Conservation (phyloP, 768 basidiomycete genomes). For the Lactarius vividus region DNA sequence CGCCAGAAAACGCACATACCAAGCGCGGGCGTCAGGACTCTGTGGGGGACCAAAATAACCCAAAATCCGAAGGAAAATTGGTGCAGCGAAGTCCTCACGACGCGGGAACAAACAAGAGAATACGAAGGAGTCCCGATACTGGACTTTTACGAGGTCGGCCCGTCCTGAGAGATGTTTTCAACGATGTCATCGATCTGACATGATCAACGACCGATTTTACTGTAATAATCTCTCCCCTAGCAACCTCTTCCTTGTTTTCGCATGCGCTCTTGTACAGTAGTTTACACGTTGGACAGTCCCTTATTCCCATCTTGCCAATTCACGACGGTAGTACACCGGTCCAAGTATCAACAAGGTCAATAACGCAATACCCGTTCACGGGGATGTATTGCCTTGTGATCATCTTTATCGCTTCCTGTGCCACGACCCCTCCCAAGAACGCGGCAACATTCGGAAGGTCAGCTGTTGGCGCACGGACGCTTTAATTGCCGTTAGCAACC, state of each 20-base stretch:
- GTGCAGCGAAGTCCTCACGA: slow-evolving; percentile 29
- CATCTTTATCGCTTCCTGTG: slow-evolving; percentile 97
- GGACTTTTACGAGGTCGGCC: slow-evolving; percentile 56
- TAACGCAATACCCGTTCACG: slow-evolving; percentile 75
- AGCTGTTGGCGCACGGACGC: slow-evolving; percentile 74
- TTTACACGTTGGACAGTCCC: slow-evolving; percentile 1
- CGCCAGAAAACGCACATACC: slow-evolving; percentile 18
- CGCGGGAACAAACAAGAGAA: slow-evolving; percentile 37
- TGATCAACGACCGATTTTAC: neutral
- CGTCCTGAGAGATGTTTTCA: slow-evolving; percentile 59
- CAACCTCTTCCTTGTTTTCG: neutral
- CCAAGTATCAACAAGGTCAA: slow-evolving; percentile 82
- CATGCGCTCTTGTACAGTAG: neutral
- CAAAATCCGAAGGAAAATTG: slow-evolving; percentile 38
- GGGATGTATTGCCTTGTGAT: slow-evolving; percentile 96
- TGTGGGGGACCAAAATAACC: slow-evolving; percentile 21
- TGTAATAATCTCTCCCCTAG: neutral
- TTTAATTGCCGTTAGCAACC: slow-evolving; percentile 36
- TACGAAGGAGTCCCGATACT: slow-evolving; percentile 35
- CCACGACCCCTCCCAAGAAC: slow-evolving; percentile 88
- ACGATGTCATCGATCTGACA: slow-evolving; percentile 34
- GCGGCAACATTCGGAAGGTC: slow-evolving; percentile 94
- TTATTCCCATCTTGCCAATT: neutral
- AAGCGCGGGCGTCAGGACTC: slow-evolving; percentile 9
- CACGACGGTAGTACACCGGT: slow-evolving; percentile 49